A percentile compares a stretch with the other conserved stretches of the same genome.
Evolutionary conservation across 176 grass and related monocot species (phyloP).

Genomic region (Urochloa ruziziensis): DNA sequence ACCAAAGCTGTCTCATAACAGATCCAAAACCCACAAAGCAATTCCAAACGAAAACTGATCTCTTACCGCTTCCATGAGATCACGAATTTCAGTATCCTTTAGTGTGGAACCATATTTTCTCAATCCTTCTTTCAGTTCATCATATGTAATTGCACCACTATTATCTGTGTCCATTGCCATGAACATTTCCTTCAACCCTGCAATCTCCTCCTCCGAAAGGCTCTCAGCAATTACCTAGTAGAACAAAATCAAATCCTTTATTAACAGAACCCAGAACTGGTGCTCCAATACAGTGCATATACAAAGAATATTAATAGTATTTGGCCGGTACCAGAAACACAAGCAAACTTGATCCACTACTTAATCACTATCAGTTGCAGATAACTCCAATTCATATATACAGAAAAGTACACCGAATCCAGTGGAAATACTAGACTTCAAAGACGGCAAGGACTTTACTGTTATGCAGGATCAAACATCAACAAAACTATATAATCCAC

Average conservation of each 20-base stretch:
- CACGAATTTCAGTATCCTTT: slow-evolving; percentile 63
- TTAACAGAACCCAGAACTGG: slow-evolving; percentile 15
- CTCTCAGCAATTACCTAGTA: slow-evolving; percentile 78
- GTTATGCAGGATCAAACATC: not conserved
- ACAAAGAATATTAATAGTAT: not conserved
- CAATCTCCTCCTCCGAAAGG: slow-evolving; percentile 83
- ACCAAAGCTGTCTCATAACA: slow-evolving; percentile 2
- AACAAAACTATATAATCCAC: not conserved
- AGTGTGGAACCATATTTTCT: slow-evolving; percentile 60
- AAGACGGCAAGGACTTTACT: not conserved
- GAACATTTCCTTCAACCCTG: slow-evolving; percentile 78
- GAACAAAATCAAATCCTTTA: slow-evolving; percentile 11
- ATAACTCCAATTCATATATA: not conserved
- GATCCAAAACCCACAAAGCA: not conserved
- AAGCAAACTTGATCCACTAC: not conserved
- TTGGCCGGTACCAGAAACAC: not conserved
- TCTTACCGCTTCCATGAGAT: slow-evolving; percentile 82
- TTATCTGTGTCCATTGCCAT: slow-evolving; percentile 69
- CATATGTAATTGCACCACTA: slow-evolving; percentile 76
- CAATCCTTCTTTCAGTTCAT: slow-evolving; percentile 80
- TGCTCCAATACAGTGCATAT: not conserved
- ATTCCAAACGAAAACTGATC: not conserved
- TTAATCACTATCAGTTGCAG: not conserved
- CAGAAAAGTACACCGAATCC: not conserved
- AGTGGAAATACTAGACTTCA: slow-evolving; percentile 29